These are phyloP conservation scores for Noccaea bulbosa DNA, from an alignment of 345 rosid genomes.

Conservation along the genomic window DNA sequence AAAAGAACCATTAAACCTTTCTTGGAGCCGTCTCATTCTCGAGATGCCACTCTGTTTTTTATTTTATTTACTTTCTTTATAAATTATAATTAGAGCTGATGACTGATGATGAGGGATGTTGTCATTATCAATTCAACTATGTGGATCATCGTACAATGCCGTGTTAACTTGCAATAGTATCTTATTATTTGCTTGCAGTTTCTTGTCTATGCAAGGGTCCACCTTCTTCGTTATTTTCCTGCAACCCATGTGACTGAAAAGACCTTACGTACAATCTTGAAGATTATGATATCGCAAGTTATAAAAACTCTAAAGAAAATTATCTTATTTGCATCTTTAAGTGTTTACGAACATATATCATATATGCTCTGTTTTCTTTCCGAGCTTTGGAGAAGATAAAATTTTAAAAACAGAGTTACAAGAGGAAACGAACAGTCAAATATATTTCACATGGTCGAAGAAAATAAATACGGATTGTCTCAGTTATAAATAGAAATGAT, in stretches of 20 bases:
- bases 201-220: constrained; percentile 36
- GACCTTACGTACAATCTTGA: constrained; percentile 24
- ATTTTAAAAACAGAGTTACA: neutral
- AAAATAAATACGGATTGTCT: constrained; percentile 5
- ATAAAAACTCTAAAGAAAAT: neutral
- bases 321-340: neutral
- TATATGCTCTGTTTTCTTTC: constrained; percentile 7
- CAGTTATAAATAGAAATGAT: constrained; percentile 9
- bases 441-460: constrained; percentile 17
- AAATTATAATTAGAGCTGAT: neutral
- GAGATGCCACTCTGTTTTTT: constrained; percentile 10
- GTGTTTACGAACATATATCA: constrained; percentile 5
- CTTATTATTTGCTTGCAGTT: constrained; percentile 17
- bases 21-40: constrained; percentile 21
- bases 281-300: neutral
- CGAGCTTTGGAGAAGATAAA: neutral
- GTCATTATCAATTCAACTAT: constrained; percentile 25
- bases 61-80: neutral
- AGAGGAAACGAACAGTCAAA: constrained; percentile 17
- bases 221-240: constrained; percentile 22
- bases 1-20: neutral
- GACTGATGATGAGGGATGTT: neutral
- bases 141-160: constrained; percentile 29
- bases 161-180: constrained; percentile 7
- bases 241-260: constrained; percentile 37